Base-by-base conservation (phyloP, 2,329 filamentous ascomycete species). In the Thelonectria discophora region DNA sequence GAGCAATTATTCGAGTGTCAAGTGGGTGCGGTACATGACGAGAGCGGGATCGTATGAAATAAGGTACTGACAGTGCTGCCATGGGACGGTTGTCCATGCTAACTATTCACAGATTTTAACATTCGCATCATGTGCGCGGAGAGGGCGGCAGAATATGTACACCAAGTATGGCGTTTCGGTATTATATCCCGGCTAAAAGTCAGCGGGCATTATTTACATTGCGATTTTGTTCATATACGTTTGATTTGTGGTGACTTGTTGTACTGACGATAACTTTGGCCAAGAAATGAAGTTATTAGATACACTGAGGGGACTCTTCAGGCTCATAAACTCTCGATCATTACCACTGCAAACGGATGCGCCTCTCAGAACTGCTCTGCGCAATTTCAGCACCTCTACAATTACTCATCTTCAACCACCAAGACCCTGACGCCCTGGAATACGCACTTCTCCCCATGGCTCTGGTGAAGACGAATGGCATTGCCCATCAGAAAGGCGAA, bases 21-120 rank as follows among this genome's bases (percentile, higher is more conserved):
- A 99, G 79, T 99, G 95, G 95, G 95, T 99, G 71, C 84, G 95
- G 71, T 99, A 99, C 79, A 98, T 99, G 95, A 99, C 95, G 17
- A 88, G 94, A 68, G 95, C 94, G 15, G 95, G 95, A 27, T 97
- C 93, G 78, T 99, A 99, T 78, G 95, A 99, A 81, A 97, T 99
- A 76, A 85, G 93, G 90, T 96, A n/a, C n/a, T 68, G 71, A 79
- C 49, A 20, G 13, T 8, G 8, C 4, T 17, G 18, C 8, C 11
- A 8, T 2, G 5, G 1, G 10, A 5, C 5, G 27, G 18, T 8
- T n/a, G 21, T 45, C 20, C 17, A 45, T 37, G 18, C 69, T 72
- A 69, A 72, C 57, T 21, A 4, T 10, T 5, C 6, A 8, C 58
- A 79, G 77, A 69, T 79, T 79, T 71, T 79, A 69, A 76, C 63